phyloP scores from a whole-genome alignment of 495 filamentous ascomycete species.

The Hypoxylon crocopeplum region DNA sequence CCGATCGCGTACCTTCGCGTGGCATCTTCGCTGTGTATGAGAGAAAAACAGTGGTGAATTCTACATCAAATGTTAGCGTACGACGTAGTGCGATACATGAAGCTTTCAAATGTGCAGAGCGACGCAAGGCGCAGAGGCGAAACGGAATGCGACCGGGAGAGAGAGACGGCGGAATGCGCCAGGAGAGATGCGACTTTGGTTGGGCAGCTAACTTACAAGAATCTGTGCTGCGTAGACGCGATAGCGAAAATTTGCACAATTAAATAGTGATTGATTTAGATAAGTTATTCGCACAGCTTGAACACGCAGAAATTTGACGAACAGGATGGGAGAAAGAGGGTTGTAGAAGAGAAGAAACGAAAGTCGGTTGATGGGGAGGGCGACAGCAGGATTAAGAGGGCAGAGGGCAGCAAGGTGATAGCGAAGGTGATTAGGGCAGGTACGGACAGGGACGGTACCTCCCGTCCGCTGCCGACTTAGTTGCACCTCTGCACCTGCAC shows the following conservation, averaged over 20 bases:
- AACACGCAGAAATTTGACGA: constrained; percentile 1
- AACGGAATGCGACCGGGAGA: constrained; percentile 39
- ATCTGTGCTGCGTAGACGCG: neutral
- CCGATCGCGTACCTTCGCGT: constrained; percentile 62
- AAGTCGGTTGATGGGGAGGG: constrained; percentile 20
- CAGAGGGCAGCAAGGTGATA: constrained; percentile 24
- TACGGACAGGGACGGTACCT: constrained; percentile 3
- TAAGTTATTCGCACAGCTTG: neutral
- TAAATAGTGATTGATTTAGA: neutral
- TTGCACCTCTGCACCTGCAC: too few relatives aligned
- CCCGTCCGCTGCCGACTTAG: too few relatives aligned
- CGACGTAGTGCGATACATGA: constrained; percentile 5
- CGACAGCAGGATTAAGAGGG: constrained; percentile 28
- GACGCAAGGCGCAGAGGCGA: constrained; percentile 31
- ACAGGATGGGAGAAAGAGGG: constrained; percentile 3
- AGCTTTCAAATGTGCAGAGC: constrained; percentile 13
- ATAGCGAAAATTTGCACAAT: constrained; percentile 1
- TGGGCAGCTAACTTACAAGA: constrained; percentile 30
- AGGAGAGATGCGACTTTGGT: constrained; percentile 4
- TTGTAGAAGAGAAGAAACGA: constrained; percentile 7
- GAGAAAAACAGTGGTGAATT: constrained; percentile 29
- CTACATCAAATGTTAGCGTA: constrained; percentile 37
- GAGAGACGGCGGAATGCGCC: neutral
- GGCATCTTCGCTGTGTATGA: constrained; percentile 48
- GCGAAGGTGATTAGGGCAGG: constrained; percentile 35